Evolutionary conservation across 129 eudicot species (phyloP), one percentile per base, ranked within the genome.

Genomic region (Centella asiatica): DNA sequence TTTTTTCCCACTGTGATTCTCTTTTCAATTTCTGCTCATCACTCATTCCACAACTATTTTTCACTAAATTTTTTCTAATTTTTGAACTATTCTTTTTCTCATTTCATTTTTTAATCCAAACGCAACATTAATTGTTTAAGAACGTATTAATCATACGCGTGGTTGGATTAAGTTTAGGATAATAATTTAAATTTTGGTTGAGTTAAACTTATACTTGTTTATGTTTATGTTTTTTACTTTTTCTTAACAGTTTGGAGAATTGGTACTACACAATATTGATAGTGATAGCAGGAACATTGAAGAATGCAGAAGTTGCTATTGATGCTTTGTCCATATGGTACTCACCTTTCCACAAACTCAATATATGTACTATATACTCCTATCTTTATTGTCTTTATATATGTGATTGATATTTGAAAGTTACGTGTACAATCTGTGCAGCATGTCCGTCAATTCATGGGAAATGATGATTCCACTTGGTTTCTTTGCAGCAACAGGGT

Each of bases 401-500:
- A 10, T 24, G 57, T 51, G 6, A 51, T 3, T 51, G 57, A 4
- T 54, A 15, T 63, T 49, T 9, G n/a, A n/a, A n/a, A 19, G 60
- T 36, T 58, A 60, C 27, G 48, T 20, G 34, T 47, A 14, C n/a
- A n/a, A 60, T 44, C 28, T 66, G 44, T 72, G 64, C 83, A 89
- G 97, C 80, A 80, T 82, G 92, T 77, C 72, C n/a, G 82, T 85
- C 28, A 82, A 85, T 72, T 83, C 82, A 12, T 89, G 95, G 95
- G 92, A 89, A 71, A 71, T 89, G 90, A 89, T 81, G 83, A 82
- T 89, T 42, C 92, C 97, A 33, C 72, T 89, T 1, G 94, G 88
- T 42, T 89, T 88, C 75, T 88, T 84, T n/a, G 94, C 89, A 17
- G 96, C 87, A 26, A 77, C 84, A 14, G 89, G 96, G 96, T 84